Evolutionary conservation across 768 basidiomycete genomes (phyloP), one percentile per base, ranked within the genome.

Genomic region (Boletales sp.): DNA sequence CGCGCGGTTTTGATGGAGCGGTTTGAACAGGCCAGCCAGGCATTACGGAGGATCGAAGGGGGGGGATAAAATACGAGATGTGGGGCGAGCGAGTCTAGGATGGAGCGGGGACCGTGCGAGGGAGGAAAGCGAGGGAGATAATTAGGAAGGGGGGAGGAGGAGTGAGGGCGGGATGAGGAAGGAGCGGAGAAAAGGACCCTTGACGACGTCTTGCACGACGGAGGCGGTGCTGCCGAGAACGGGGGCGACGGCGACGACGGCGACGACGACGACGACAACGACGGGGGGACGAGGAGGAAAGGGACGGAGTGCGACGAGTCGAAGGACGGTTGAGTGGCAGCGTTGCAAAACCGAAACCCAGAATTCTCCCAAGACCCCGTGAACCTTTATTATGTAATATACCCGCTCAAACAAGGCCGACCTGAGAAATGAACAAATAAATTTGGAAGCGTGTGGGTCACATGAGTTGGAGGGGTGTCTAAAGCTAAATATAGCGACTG

Each of bases 21-120:
- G 79, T 82, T 62, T 63, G 69, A 11, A 51, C 53, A 33, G 81
- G 81, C 78, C 77, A 78, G 44, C 25, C 25, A 70, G 76, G 41
- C 77, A 81, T 81, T 59, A 57, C 39, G 44, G 43, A 21, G 52
- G 56, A 61, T 56, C 58, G 56, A 51, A 50, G 49, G 53, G 43
- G 43, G 35, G 57, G 57, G 58, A 53, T 57, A 57, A 51, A 64
- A 41, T 61, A 56, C 43, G 40, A 46, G 54, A 51, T 54, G 36
- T 54, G 48, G 17, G 41, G 34, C 39, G 37, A 25, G 13, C 1
- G 48, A 30, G 56, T 65, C 65, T 62, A 62, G 51, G 51, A 17
- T 48, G 49, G 57, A 50, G 57, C 50, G 64, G 46, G 50, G 54
- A 60, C 50, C 55, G 45, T 55, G 60, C 38, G 57, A 61, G 52